Conservation (phyloP, 805 yeast genomes). For the Barnettozyma sucrosica region DNA sequence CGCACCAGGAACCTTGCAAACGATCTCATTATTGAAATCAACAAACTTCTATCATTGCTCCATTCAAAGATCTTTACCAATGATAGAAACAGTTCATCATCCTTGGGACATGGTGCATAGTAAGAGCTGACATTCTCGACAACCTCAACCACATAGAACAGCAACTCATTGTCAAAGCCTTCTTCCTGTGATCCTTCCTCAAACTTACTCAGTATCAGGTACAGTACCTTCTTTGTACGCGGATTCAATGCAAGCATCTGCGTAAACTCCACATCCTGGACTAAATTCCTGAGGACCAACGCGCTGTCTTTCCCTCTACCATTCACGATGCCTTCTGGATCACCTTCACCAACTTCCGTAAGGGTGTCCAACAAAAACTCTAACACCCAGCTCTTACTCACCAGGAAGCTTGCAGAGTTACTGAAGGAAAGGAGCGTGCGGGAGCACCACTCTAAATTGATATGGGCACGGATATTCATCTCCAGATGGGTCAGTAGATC, state of each 20-base stretch:
- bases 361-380: slow-evolving; percentile 20
- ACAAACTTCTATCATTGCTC: slow-evolving; percentile 60
- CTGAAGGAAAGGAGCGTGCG: slow-evolving; percentile 20
- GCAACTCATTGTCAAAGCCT: slow-evolving; percentile 45
- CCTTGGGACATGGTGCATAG: slow-evolving; percentile 64
- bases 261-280: slow-evolving; percentile 80
- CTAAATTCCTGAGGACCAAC: slow-evolving; percentile 68
- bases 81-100: slow-evolving; percentile 60
- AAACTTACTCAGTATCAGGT: slow-evolving; percentile 32
- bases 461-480: slow-evolving; percentile 18
- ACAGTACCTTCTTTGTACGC: slow-evolving; percentile 41
- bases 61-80: slow-evolving; percentile 45
- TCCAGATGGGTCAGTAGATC: slow-evolving; percentile 24
- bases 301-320: slow-evolving; percentile 21
- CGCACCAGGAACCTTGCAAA: slow-evolving; percentile 74
- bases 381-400: slow-evolving; percentile 21
- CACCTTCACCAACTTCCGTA: slow-evolving; percentile 1
- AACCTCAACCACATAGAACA: slow-evolving; percentile 67
- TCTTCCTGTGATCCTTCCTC: slow-evolving; percentile 25
- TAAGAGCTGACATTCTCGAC: slow-evolving; percentile 82
- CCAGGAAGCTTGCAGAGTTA: slow-evolving; percentile 18
- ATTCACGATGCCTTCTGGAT: not conserved
- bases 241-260: slow-evolving; percentile 59
- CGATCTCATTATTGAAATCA: slow-evolving; percentile 67
- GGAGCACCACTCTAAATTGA: slow-evolving; percentile 25